Evolutionary conservation across 1,284 basidiomycete genomes (phyloP).

Genomic region (Heterobasidion irregulare): DNA sequence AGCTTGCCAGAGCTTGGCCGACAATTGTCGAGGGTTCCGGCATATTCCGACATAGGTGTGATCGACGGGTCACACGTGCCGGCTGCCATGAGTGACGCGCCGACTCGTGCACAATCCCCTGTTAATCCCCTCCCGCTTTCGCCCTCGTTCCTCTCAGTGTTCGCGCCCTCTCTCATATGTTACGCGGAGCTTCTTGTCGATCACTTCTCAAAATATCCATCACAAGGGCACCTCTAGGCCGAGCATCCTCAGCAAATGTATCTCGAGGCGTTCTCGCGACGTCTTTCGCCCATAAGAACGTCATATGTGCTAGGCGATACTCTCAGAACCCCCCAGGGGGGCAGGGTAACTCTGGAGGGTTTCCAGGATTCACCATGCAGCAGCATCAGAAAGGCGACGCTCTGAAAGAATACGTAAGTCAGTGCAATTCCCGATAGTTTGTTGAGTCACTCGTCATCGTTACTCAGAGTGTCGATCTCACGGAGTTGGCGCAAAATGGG

Average conservation of each 20-base stretch:
- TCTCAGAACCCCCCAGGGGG: conserved; percentile 27
- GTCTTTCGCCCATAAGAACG: background rate
- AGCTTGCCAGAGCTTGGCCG: too few species aligned
- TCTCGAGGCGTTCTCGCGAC: background rate
- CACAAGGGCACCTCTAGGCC: background rate
- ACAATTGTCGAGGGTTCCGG: too few species aligned
- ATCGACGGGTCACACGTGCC: too few species aligned
- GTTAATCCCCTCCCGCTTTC: background rate
- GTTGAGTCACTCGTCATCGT: background rate
- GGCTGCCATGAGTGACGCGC: too few species aligned
- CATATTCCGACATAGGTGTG: too few species aligned
- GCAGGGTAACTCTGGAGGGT: conserved; percentile 36
- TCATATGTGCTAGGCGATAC: conserved; percentile 16
- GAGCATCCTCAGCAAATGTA: background rate
- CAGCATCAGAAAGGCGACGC: conserved; percentile 71
- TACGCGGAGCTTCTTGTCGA: conserved; percentile 1
- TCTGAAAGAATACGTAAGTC: conserved; percentile 73
- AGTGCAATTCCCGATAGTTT: background rate
- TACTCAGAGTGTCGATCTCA: conserved; percentile 71
- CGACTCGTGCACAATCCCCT: background rate
- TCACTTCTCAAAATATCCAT: background rate
- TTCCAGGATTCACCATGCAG: conserved; percentile 50
- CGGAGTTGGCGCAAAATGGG: conserved; percentile 74
- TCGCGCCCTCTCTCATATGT: conserved; percentile 4
- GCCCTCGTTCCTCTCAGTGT: background rate